Base-by-base conservation (phyloP, 2,329 filamentous ascomycete genomes). In the Neonectria punicea region DNA sequence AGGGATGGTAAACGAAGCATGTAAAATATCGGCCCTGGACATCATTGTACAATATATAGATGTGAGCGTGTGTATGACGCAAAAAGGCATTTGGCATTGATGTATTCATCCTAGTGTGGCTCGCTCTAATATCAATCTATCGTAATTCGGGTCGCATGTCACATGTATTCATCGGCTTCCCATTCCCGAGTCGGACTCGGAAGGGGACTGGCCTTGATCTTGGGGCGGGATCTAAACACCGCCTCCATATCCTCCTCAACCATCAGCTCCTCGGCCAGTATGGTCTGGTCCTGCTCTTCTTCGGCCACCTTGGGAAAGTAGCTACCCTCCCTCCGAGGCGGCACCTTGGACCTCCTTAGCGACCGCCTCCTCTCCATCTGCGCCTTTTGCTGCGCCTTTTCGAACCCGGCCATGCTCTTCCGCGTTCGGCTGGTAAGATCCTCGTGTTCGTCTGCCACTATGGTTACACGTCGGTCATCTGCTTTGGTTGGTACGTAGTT, bases 201-300 rank as follows among this genome's bases (percentile, higher is more conserved):
- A 2, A 89, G 77, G 2, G 94, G 93, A 76, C 93, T 97, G 11
- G 88, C 87, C 68, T 90, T 90, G 70, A 98, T 89, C 78, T 90
- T 92, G 0, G 94, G 94, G 69, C 94, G 81, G 68, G 92, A 94
- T 80, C 90, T 93, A 77, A 98, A 98, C 1, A 97, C 90, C 28
- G 90, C 91, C 64, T 92, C 91, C 77, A 93, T 92, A 65, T 97
- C 93, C 69, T 93, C 90, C 59, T 90, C 86, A 16, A 64, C 85
- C 61, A 97, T 89, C 44, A 97, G 80, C 68, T 90, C 87, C 74
- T 95, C 91, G 0, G 86, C 84, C 9, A 92, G 84, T 1, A 89
- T 84, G 25, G 78, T 73, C n/a, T 78, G 79, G 8, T 75, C 78
- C 18, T 72, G 79, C 60, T 68, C 70, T 55, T 83, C 85, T 70